Base-by-base conservation (phyloP, 2,329 filamentous ascomycete genomes). In the Fusarium globosum region DNA sequence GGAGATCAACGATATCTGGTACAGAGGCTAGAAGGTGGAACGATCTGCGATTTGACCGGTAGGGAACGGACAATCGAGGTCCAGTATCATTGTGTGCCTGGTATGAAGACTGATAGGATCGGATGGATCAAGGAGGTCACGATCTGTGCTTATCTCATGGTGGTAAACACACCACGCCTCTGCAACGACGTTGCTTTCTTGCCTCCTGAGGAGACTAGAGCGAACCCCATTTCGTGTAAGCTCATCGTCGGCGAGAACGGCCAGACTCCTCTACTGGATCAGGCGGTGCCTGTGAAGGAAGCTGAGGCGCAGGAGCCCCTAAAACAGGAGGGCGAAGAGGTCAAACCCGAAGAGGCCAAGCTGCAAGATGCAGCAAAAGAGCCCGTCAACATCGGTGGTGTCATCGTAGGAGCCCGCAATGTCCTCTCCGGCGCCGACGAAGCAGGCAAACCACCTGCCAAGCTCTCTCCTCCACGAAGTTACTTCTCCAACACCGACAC, bases 121-220 rank as follows among this genome's bases (percentile, higher is more conserved):
- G 92, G 92, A 48, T 95, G 94, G 90, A 97, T 98, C 83, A 97
- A 97, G 82, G 95, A 98, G 81, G 90, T 96, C 3, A 93, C 92
- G 6, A 97, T 94, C 16, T 98, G 95, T 83, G 91, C 94, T 18
- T 98, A 98, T 80, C 87, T 97, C 61, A 97, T 98, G 95, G 90
- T 97, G 38, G 90, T 98, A 71, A 93, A 97, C 80, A 97, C 95
- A 0, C 94, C 95, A 1, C 91, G 94, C 2, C 89, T 98, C 18
- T 98, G 95, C 84, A 90, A 92, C 79, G 95, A 98, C 75, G 90
- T 94, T 15, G 94, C 94, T 15, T 98, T 98, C 81, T 85, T 93
- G 61, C 95, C 95, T 1, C 94, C 94, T 0, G 90, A 93, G 76
- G 92, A 94, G 70, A 92, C 93, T 61, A 89, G 90, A 65, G 91